Base-by-base conservation (phyloP, 176 grass and related monocot species). In the Urochloa ruziziensis region DNA sequence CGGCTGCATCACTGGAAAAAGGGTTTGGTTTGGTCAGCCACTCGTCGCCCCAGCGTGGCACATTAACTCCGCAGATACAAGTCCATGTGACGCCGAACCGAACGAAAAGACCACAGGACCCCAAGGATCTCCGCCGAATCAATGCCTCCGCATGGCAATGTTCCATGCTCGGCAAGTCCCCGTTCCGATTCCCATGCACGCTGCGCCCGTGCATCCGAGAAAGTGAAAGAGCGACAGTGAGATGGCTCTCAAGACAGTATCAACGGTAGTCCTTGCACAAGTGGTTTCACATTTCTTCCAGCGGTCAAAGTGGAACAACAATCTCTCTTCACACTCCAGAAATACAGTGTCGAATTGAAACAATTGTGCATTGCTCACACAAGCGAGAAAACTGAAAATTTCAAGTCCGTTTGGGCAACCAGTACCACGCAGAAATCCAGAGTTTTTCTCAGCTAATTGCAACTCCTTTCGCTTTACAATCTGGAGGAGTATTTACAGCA, bases 401-500 rank as follows among this genome's bases (percentile, higher is more conserved):
- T n/a, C n/a, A n/a, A n/a, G n/a, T n/a, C n/a, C n/a, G n/a, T n/a
- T n/a, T n/a, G n/a, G n/a, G n/a, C n/a, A n/a, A n/a, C n/a, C n/a
- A n/a, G n/a, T n/a, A n/a, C n/a, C n/a, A n/a, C 3, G 18, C 43
- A 28, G 27, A 28, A 42, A 34, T 17, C 29, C 36, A 54, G 57
- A 29, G 32, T 44, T 40, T 9, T 40, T 40, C 39, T 52, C 15
- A n/a, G 10, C 28, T 39, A 82, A 29, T 1, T 18, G 35, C 53
- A 71, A n/a, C 28, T 19, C 17, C 2, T 46, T 60, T 11, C 29
- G n/a, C 46, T 86, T 90, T 72, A 32, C 73, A 90, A 65, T 6
- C 42, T n/a, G n/a, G 70, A 40, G 39, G 39, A 62, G 72, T 81
- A 90, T 90, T 62, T 90, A 90, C 83, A 90, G 18, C 56, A 90